These are phyloP conservation scores for Candida awuae DNA, from an alignment of 805 yeast genomes.

Conservation along the genomic window DNA sequence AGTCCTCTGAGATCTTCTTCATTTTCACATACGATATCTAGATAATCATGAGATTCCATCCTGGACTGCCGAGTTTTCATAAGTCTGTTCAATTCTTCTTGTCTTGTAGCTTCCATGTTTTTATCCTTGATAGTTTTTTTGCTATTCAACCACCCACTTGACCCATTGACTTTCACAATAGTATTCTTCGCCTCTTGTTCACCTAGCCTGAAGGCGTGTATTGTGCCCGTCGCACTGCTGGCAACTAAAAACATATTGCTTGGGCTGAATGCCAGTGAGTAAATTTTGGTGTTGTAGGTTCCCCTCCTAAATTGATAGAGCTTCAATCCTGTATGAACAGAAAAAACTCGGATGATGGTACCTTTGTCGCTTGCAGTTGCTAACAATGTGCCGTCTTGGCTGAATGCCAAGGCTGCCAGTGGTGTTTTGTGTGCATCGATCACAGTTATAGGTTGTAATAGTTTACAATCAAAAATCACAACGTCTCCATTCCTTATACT, in stretches of 20 bases:
- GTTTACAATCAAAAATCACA: conserved; percentile 69
- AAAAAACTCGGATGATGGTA: conserved; percentile 78
- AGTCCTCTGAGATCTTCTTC: not conserved
- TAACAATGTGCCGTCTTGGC: conserved; percentile 68
- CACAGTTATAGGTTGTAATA: conserved; percentile 74
- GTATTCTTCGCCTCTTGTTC: conserved; percentile 35
- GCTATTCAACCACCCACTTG: conserved; percentile 10
- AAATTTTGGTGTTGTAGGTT: conserved; percentile 80
- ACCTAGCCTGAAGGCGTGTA: conserved; percentile 78
- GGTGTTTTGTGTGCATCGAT: conserved; percentile 85
- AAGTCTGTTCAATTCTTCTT: conserved; percentile 11
- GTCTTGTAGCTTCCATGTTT: conserved; percentile 11
- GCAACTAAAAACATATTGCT: conserved; percentile 73
- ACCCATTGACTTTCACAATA: conserved; percentile 7
- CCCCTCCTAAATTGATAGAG: conserved; percentile 80
- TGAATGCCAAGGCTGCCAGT: conserved; percentile 62
- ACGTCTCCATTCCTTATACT: conserved; percentile 56
- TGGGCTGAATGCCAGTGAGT: conserved; percentile 70
- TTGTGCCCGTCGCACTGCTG: conserved; percentile 85
- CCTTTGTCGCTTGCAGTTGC: conserved; percentile 94
- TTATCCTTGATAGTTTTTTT: conserved; percentile 8
- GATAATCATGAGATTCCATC: conserved; percentile 2
- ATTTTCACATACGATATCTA: not conserved
- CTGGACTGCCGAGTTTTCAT: conserved; percentile 13
- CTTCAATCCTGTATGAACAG: conserved; percentile 63